phyloP scores from a whole-genome alignment of 176 grass and related monocot genomes.

The Phragmites australis region DNA sequence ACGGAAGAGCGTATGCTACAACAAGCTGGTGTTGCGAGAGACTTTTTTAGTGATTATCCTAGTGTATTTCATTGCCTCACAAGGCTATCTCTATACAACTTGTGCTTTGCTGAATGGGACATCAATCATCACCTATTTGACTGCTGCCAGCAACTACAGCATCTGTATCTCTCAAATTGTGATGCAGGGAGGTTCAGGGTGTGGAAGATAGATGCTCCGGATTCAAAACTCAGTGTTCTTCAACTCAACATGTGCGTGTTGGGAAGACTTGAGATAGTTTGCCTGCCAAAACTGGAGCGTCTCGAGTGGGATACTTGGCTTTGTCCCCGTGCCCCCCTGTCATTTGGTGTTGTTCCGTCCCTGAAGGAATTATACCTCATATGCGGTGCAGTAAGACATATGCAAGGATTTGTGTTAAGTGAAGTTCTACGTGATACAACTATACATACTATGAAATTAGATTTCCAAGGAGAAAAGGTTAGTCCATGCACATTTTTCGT shows the following conservation, averaged over 20 bases:
- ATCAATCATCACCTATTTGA: constrained; percentile 18
- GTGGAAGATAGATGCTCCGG: constrained; percentile 17
- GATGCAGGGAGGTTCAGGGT: not conserved
- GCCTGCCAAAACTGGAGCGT: not conserved
- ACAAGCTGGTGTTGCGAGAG: not conserved
- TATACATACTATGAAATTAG: not conserved
- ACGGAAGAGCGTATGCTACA: not conserved
- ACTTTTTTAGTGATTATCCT: constrained; percentile 20
- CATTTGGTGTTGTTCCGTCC: not conserved
- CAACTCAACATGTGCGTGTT: not conserved
- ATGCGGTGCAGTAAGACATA: not conserved
- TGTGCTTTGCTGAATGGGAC: not conserved
- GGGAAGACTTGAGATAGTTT: not conserved
- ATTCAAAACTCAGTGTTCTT: constrained; percentile 21
- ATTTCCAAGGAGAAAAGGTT: constrained; percentile 17
- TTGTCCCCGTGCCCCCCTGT: not conserved
- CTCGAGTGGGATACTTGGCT: not conserved
- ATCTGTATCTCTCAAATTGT: not conserved
- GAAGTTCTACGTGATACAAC: not conserved
- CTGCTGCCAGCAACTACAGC: not conserved
- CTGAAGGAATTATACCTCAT: not conserved
- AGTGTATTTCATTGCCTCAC: constrained; percentile 11
- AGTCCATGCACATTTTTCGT: not conserved
- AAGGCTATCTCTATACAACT: constrained; percentile 1
- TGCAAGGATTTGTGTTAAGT: not conserved